Evolutionary conservation across 2,329 filamentous ascomycete species (phyloP).

Genomic region (Fusarium sp.): DNA sequence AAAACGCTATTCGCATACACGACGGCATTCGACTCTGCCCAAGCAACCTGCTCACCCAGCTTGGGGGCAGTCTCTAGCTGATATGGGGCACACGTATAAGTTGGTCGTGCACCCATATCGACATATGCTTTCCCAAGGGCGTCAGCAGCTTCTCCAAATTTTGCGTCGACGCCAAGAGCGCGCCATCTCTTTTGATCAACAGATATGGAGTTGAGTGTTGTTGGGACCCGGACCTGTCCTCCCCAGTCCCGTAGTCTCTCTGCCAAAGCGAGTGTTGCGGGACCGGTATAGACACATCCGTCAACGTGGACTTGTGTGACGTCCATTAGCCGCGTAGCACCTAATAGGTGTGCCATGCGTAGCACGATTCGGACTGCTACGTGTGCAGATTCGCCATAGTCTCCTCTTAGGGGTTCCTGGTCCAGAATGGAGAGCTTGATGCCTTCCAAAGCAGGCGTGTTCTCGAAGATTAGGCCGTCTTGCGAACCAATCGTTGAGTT

Average conservation of each 20-base stretch:
- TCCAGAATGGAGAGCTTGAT: slow-evolving; percentile 34
- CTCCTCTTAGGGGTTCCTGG: slow-evolving; percentile 14
- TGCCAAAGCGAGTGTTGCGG: slow-evolving; percentile 25
- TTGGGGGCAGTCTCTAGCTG: slow-evolving; percentile 28
- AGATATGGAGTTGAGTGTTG: slow-evolving; percentile 33
- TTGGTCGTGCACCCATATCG: slow-evolving; percentile 30
- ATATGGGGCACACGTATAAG: slow-evolving; percentile 40
- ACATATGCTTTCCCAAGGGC: slow-evolving; percentile 24
- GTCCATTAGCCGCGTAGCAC: slow-evolving; percentile 27
- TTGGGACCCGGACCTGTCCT: slow-evolving; percentile 29
- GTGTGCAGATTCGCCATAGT: slow-evolving; percentile 23
- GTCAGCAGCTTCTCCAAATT: slow-evolving; percentile 24
- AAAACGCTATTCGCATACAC: slow-evolving; percentile 40
- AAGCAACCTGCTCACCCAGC: slow-evolving; percentile 31
- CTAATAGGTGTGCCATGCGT: slow-evolving; percentile 29
- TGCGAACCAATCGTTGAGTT: background rate
- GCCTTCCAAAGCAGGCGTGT: slow-evolving; percentile 13
- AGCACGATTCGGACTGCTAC: slow-evolving; percentile 31
- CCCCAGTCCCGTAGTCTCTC: slow-evolving; percentile 28
- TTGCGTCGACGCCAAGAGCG: slow-evolving; percentile 14
- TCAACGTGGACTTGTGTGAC: slow-evolving; percentile 34
- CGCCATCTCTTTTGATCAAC: slow-evolving; percentile 39
- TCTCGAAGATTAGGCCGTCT: slow-evolving; percentile 12
- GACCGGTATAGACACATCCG: slow-evolving; percentile 44
- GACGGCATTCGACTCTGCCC: slow-evolving; percentile 39